These are phyloP conservation scores for Xylariaceae sp. DNA, from an alignment of 2,329 filamentous ascomycete genomes.

Conservation along the genomic window DNA sequence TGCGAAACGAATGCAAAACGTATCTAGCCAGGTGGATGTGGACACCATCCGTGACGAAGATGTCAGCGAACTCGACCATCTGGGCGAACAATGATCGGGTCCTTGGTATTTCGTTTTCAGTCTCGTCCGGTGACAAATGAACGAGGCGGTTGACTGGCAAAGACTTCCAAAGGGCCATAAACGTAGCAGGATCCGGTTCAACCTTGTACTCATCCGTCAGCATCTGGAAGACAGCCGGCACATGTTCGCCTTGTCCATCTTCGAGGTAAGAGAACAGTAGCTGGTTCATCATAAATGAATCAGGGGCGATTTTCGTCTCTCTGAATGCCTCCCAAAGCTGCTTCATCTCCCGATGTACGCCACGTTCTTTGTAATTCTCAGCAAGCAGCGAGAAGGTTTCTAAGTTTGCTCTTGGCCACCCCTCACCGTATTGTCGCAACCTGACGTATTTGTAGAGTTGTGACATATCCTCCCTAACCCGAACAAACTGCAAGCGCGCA, in stretches of 20 bases:
- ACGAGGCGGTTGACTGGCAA: slow-evolving; percentile 54
- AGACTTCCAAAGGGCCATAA: slow-evolving; percentile 67
- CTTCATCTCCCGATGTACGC: slow-evolving; percentile 59
- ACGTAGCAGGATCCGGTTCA: slow-evolving; percentile 68
- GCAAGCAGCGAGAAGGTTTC: slow-evolving; percentile 80
- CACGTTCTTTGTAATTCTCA: slow-evolving; percentile 68
- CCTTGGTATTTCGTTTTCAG: slow-evolving; percentile 36
- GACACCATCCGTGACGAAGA: slow-evolving; percentile 48
- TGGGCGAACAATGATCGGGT: slow-evolving; percentile 51
- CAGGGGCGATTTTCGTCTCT: slow-evolving; percentile 65
- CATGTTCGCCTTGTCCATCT: slow-evolving; percentile 56
- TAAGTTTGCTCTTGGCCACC: slow-evolving; percentile 63
- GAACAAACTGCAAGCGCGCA: slow-evolving; percentile 65
- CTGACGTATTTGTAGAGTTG: slow-evolving; percentile 31
- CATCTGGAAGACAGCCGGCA: slow-evolving; percentile 57
- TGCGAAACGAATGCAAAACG: slow-evolving; percentile 55
- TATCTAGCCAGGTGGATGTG: slow-evolving; percentile 52
- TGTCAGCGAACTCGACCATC: slow-evolving; percentile 50
- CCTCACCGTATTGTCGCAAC: slow-evolving; percentile 37
- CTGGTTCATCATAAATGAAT: slow-evolving; percentile 80
- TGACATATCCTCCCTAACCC: slow-evolving; percentile 44
- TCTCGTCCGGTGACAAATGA: slow-evolving; percentile 35
- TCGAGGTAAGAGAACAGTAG: slow-evolving; percentile 69
- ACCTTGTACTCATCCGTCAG: slow-evolving; percentile 55
- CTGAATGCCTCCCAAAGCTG: slow-evolving; percentile 65